Evolutionary conservation across 257 asterid species (phyloP).

Genomic region (Fraxinus pennsylvanica): DNA sequence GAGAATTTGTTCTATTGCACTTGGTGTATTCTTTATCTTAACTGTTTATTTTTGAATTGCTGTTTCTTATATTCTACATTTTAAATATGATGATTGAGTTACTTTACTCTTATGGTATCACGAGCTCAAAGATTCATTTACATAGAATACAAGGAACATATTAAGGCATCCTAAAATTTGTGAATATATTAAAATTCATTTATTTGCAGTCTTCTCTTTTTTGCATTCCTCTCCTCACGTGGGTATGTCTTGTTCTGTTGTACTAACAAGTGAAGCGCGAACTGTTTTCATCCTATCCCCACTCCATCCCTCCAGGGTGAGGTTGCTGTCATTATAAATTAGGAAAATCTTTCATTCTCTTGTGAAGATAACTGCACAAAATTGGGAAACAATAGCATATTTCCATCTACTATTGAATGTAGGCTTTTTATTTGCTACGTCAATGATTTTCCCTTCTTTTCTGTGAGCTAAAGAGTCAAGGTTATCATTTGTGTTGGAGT

Average conservation of each 20-base stretch:
- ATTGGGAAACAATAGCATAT: neutral
- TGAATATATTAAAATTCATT: neutral
- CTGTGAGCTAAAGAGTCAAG: neutral
- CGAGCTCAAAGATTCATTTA: neutral
- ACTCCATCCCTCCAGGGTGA: neutral
- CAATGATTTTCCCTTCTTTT: neutral
- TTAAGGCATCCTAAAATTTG: neutral
- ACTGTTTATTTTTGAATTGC: neutral
- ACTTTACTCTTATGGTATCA: neutral
- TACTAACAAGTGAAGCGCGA: neutral
- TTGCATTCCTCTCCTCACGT: neutral
- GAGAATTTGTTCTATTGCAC: constrained; percentile 29
- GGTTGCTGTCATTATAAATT: neutral
- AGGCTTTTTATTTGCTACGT: neutral
- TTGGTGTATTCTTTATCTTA: neutral
- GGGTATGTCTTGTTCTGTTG: neutral
- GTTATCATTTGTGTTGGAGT: neutral
- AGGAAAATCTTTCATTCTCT: neutral
- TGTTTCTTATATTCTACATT: neutral
- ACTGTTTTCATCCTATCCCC: neutral
- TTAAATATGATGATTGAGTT: constrained; percentile 16
- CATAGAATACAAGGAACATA: neutral
- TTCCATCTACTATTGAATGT: neutral
- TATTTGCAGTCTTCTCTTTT: neutral
- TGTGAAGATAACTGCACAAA: neutral